Evolutionary conservation across 2,329 filamentous ascomycete genomes (phyloP), one percentile per base, ranked within the genome.

Genomic region (Blastomyces percursus): DNA sequence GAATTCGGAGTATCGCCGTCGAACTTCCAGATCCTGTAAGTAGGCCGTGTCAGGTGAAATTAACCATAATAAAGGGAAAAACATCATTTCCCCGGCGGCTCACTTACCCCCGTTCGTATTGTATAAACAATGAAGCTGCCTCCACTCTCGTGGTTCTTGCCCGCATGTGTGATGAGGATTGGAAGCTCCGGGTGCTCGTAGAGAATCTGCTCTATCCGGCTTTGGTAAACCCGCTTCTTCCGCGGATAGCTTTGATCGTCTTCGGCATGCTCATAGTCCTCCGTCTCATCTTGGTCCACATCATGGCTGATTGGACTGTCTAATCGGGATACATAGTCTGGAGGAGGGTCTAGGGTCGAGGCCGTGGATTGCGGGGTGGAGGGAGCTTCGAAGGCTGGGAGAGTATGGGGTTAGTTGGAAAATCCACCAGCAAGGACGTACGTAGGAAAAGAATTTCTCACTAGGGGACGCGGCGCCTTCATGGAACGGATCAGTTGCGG

Each of bases 41-140:
- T 65, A 42, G 67, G 64, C 61, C 7, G 65, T 40, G 51, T 55
- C 30, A 59, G 21, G 21, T 51, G 32, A 50, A 40, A 35, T 59
- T 32, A 54, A 38, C n/a, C 19, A 32, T 60, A 27, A 59, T 27
- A 59, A 42, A 9, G 19, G 11, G 8, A 44, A 2, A 24, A 27
- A 14, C 9, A 38, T 9, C 12, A 70, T 67, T 60, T 61, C 51
- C 48, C 27, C n/a, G 38, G 5, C n/a, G 84, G 14, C 12, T 21
- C n/a, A 42, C 54, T 66, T 86, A 96, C 92, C 59, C 91, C 93
- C 50, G 94, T 97, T 67, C 90, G 85, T 71, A 99, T 97, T 12
- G 93, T 96, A 76, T 99, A 99, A 44, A 96, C 92, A 70, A 99
- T 99, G 72, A 90, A 96, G 77, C 90, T 88, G 19, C 92, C 91